Base-by-base conservation (phyloP, 345 rosid genomes). In the Euphorbia tirucalli region DNA sequence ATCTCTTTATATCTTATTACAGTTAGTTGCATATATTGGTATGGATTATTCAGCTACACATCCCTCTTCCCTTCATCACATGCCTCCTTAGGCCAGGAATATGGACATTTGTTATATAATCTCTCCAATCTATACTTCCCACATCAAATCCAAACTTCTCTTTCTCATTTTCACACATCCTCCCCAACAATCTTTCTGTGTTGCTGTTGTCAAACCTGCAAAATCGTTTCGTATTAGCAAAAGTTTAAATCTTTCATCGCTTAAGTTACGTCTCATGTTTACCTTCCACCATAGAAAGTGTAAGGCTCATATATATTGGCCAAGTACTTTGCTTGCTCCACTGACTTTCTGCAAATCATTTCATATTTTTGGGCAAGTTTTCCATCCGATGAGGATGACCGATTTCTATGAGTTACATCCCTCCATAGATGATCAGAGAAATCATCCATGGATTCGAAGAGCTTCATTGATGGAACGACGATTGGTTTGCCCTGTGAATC, bases 211-310 rank as follows among this genome's bases (percentile, higher is more conserved):
- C 98, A 72, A 90, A 94, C 82, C 91, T 89, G 87, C 66, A 39
- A 49, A 37, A 22, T 15, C 39, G 4, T 35, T 7, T 35, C n/a
- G 39, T 35, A 7, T 35, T 7, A 35, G 39, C 7, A 35, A 35
- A 35, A 35, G 39, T 35, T 35, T 7, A 35, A 35, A 35, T 35
- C 39, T 35, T 35, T 35, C 39, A 35, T 7, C 39, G 7, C n/a
- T n/a, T n/a, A n/a, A n/a, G n/a, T n/a, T n/a, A n/a, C n/a, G n/a
- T n/a, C n/a, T n/a, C n/a, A n/a, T n/a, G n/a, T n/a, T 80, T 62
- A 92, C 97, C 97, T 88, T 84, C 99, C 98, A 39, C 88, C 84
- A 72, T 95, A 90, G 70, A 92, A 92, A 64, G 98, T 80, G 80
- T 90, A 95, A 19, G 97, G 99, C 80, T 89, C 89, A 25, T 94